Evolutionary conservation across 1,284 basidiomycete genomes (phyloP), one percentile per base, ranked within the genome.

Genomic region (Leccinum griseonigrum): DNA sequence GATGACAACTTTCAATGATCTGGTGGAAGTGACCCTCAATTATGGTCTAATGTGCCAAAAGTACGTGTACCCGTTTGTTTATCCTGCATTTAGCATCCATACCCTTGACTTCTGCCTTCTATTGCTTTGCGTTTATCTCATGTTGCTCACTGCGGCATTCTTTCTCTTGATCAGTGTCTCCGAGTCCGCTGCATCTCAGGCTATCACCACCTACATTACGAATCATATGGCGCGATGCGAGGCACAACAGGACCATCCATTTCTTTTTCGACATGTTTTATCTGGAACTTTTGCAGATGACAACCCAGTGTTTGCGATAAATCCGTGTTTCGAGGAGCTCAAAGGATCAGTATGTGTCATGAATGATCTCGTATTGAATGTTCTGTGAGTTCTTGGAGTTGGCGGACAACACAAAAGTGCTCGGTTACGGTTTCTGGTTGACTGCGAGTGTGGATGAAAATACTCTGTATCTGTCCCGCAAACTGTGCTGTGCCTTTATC

Each of bases 171-270:
- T 57, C 64, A 91, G 89, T 71, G 79, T 83, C 57, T 22, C 22
- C 22, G 22, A 22, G 22, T 90, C 88, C 56, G 89, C 89, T 57
- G 89, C 90, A 13, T 85, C 85, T 48, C 89, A 91, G 72, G 87
- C 90, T 14, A 89, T 91, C 70, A 90, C 88, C 4, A 89, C 87
- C n/a, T 91, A 89, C 73, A 86, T 91, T 66, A 85, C 89, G 58
- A 81, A 81, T 62, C 90, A 91, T 69, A 80, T 86, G 64, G 74
- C 83, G 52, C 87, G 90, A 56, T 91, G 89, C 66, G 86, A 90
- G 56, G 73, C 72, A 4, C 83, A 90, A 64, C 82, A 88, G 66
- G 88, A 91, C 71, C 82, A 86, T 52, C 88, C 90, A 2, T 82
- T 91, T 6, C 81, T 91, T 50, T 79, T 90, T 48, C 85, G 85